Base-by-base conservation (phyloP, 768 basidiomycete genomes). In the Erythrobasidium yunnanense region DNA sequence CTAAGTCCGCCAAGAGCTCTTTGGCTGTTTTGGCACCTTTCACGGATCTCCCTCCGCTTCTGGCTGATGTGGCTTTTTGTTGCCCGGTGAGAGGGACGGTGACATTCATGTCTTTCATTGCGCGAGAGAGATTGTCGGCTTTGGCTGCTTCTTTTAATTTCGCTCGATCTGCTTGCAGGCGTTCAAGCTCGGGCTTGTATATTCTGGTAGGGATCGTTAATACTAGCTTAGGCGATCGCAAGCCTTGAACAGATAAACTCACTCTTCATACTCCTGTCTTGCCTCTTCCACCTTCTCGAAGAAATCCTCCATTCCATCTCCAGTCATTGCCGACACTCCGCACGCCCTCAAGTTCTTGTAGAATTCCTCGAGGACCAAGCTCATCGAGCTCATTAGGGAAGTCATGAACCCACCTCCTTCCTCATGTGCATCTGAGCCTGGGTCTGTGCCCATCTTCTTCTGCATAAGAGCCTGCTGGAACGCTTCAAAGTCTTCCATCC, bases 351-450 rank as follows among this genome's bases (percentile, higher is more conserved):
- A 79, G 70, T 95, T 87, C 77, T 91, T 89, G 78, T 99, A 99
- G 72, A 99, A 99, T 74, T 97, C 95, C 73, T 99, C 95, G 57
- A 99, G 77, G 5, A 99, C 93, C 56, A 99, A 77, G 75, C 92
- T 91, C 95, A 99, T 97, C 74, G 88, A 90, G 70, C 93, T 90
- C 93, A 97, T 99, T 69, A 99, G 79, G 74, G 90, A 92, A 75
- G 89, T 92, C 91, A 96, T 95, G 76, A 96, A 97, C 42, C 87
- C 91, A 52, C 89, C 88, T 73, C 93, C 95, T 55, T 88, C 91
- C 29, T 74, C 75, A 18, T 69, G 66, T 11, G 38, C 38, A 42
- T 34, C 45, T 42, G 56, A 58, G 4, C 23, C 38, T 20, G 34
- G 34, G 30, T 63, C 60, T 33, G 46, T 46, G 2, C 46, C 49